These are phyloP conservation scores for Phytophthora europaea DNA, from an alignment of 352 stramenopile genomes.

Conservation along the genomic window DNA sequence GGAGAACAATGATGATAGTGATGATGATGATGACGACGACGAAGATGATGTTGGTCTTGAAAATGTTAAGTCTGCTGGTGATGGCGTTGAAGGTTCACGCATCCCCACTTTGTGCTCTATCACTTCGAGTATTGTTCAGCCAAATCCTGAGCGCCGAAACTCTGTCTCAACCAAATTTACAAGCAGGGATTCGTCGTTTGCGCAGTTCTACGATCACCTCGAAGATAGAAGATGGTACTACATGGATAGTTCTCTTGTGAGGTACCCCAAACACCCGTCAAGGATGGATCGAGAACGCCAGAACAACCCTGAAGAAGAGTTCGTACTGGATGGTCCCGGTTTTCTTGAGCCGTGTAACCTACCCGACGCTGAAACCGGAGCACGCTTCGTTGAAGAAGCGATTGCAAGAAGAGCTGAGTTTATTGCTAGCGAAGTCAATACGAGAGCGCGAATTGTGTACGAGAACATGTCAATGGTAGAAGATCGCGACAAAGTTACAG, in stretches of 20 bases:
- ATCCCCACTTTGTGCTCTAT: constrained; percentile 16
- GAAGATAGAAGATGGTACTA: constrained; percentile 44
- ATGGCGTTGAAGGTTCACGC: constrained; percentile 1
- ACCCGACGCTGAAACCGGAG: constrained; percentile 18
- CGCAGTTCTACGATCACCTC: constrained; percentile 30
- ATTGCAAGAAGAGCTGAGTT: constrained; percentile 41
- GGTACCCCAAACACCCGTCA: constrained; percentile 48
- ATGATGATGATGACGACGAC: constrained; percentile 46
- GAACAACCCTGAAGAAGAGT: constrained; percentile 36
- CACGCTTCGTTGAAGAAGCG: constrained; percentile 33
- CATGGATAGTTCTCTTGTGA: constrained; percentile 27
- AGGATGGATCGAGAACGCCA: constrained; percentile 25
- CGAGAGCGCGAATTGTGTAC: constrained; percentile 64
- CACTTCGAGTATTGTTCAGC: neutral
- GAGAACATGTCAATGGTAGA: constrained; percentile 51
- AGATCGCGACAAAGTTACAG: constrained; percentile 14
- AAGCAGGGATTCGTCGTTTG: constrained; percentile 4
- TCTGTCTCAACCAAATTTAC: constrained; percentile 19
- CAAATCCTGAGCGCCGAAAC: constrained; percentile 2
- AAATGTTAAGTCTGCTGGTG: constrained; percentile 1
- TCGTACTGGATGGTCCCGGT: constrained; percentile 35
- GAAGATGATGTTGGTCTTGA: constrained; percentile 20
- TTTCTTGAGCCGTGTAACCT: constrained; percentile 37
- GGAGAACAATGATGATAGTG: constrained; percentile 59
- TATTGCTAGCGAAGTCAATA: constrained; percentile 41